Base-by-base conservation (phyloP, 345 rosid species). In the Sonneratia alba region DNA sequence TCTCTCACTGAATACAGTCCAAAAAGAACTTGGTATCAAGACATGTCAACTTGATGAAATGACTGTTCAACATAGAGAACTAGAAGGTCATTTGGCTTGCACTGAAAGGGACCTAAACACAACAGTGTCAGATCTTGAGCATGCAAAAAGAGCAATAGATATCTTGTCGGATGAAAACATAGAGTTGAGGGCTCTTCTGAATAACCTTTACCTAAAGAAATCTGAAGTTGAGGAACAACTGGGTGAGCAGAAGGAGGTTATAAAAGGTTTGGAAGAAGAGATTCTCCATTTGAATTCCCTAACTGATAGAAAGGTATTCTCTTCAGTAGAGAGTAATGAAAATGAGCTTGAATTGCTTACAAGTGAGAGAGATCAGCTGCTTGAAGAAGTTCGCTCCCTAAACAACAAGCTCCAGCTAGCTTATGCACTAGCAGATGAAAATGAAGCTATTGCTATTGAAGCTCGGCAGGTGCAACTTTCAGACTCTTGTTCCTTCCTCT, bases 381-480 rank as follows among this genome's bases (percentile, higher is more conserved):
- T 34, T 19, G 89, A 80, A 69, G 87, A 93, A 82, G 84, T 91
- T 70, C 47, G 75, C 80, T 82, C 82, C 37, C 71, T 93, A 74
- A 91, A 82, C 71, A 81, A 87, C 55, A 81, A 87, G 81, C 87
- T 91, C 76, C 87, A 82, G 70, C 73, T 89, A 88, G 88, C 90
- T 67, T 81, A 79, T 81, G 86, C 86, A 70, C 56, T 85, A 75
- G 96, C 87, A 75, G 97, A 93, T 80, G 98, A 91, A 86, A 88
- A 88, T 4, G 97, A 88, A 82, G 98, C 98, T 75, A 77, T 85
- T 67, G 87, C 96, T 6, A 79, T 81, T 72, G 97, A 91, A 84
- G 89, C 96, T 65, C 89, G 88, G 22, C 97, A 88, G 91, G 98
- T 88, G 75, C 48, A 72, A 59, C 42, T 43, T 27, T 22, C 36